These are phyloP conservation scores for Microbotryum intermedium DNA, from an alignment of 1,284 basidiomycete genomes.

Conservation along the genomic window DNA sequence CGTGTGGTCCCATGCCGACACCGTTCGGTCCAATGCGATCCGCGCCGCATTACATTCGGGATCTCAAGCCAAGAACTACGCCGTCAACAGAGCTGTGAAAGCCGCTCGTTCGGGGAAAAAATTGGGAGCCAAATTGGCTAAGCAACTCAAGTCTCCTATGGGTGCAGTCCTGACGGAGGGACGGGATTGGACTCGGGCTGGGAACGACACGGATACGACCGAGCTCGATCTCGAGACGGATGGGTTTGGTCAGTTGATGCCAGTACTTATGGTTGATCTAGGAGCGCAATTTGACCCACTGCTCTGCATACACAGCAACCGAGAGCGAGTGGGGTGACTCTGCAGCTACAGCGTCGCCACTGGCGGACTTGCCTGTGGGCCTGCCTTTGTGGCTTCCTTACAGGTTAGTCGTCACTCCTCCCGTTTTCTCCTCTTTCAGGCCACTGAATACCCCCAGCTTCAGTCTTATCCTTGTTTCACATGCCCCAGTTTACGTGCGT, in stretches of 20 bases:
- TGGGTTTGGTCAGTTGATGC: neutral
- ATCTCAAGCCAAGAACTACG: slow-evolving; percentile 8
- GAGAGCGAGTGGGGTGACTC: slow-evolving; percentile 30
- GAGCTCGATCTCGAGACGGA: slow-evolving; percentile 16
- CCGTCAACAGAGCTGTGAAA: slow-evolving; percentile 28
- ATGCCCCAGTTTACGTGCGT: slow-evolving; percentile 16
- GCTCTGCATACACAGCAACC: neutral
- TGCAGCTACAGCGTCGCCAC: neutral
- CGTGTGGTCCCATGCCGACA: slow-evolving; percentile 88
- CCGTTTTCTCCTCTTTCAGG: too few relatives aligned
- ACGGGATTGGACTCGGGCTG: slow-evolving; percentile 33
- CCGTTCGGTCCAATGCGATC: slow-evolving; percentile 53
- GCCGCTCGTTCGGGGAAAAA: slow-evolving; percentile 12
- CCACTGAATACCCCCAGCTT: too few relatives aligned
- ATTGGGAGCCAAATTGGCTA: slow-evolving; percentile 14
- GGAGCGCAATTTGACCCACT: too few relatives aligned
- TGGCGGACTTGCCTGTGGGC: slow-evolving; percentile 4
- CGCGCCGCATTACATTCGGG: slow-evolving; percentile 13
- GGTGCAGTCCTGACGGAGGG: slow-evolving; percentile 14
- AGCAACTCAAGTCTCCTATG: slow-evolving; percentile 16
- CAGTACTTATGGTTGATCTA: neutral
- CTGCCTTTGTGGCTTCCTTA: slow-evolving; percentile 28
- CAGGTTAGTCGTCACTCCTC: too few relatives aligned
- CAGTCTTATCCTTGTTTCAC: slow-evolving; percentile 17
- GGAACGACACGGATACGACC: slow-evolving; percentile 16